Percentiles rank a stretch among this genome's conserved stretches.
Conservation (phyloP, 305 asterid species). For the Salvia sclarea region DNA sequence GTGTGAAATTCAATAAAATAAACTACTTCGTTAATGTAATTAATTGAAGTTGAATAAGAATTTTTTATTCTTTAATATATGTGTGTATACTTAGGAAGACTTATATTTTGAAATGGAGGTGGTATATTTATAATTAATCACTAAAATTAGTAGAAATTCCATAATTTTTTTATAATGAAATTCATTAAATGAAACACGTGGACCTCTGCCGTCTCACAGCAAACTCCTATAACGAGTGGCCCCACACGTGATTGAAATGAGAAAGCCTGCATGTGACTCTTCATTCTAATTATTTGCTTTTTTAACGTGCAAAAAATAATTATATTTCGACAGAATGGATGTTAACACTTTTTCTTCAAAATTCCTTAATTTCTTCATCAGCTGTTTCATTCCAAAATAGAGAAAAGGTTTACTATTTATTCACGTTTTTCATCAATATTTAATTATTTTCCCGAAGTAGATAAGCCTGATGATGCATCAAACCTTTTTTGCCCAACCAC, state of each 20-base stretch:
- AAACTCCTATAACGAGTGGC: not conserved
- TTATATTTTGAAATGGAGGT: too few species aligned
- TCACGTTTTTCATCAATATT: not conserved
- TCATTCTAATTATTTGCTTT: not conserved
- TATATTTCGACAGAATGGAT: not conserved
- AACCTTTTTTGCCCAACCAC: not conserved
- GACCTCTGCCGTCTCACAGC: not conserved
- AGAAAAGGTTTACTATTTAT: too few species aligned
- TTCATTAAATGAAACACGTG: constrained; percentile 3
- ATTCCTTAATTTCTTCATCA: not conserved
- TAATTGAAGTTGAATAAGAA: too few species aligned
- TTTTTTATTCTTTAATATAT: too few species aligned
- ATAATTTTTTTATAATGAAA: too few species aligned
- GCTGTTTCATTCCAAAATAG: too few species aligned
- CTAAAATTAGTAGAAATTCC: too few species aligned
- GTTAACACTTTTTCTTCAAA: not conserved
- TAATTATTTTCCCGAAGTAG: not conserved
- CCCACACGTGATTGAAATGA: not conserved
- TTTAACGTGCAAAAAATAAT: not conserved
- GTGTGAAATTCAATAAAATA: too few species aligned
- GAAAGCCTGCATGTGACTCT: constrained; percentile 3
- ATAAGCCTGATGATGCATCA: not conserved
- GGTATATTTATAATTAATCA: too few species aligned
- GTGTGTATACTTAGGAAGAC: too few species aligned
- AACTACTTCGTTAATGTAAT: too few species aligned